A percentile compares a stretch with the other conserved stretches of the same genome.
These are phyloP conservation scores for Xylariaceae sp. DNA, from an alignment of 2,329 filamentous ascomycete genomes.

Conservation along the genomic window DNA sequence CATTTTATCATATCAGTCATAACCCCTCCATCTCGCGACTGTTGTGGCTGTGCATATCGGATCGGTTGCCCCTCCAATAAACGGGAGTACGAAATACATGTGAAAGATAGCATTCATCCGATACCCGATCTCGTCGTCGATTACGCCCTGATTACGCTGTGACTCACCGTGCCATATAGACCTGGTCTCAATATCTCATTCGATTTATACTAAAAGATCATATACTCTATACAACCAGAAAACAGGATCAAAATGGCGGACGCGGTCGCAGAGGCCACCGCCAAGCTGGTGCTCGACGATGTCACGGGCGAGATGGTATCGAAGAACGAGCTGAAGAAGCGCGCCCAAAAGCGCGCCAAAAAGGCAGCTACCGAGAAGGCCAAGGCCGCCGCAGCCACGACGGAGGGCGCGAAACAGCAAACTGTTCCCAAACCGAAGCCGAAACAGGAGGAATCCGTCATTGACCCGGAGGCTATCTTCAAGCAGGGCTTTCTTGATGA, in stretches of 20 bases:
- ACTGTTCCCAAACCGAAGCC: constrained; percentile 38
- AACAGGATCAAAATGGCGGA: constrained; percentile 33
- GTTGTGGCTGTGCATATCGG: not conserved
- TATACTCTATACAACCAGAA: no score
- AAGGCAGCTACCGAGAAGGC: constrained; percentile 50
- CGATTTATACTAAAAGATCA: no score
- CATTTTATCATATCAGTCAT: not conserved
- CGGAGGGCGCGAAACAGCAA: constrained; percentile 19
- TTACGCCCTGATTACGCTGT: not conserved
- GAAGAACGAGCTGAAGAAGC: constrained; percentile 59
- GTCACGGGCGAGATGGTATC: constrained; percentile 63
- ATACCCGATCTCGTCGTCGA: not conserved
- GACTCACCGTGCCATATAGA: not conserved
- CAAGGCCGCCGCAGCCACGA: constrained; percentile 32
- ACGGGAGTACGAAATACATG: not conserved
- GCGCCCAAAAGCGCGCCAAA: constrained; percentile 53
- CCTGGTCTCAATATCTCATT: not conserved
- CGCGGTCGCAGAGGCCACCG: constrained; percentile 39
- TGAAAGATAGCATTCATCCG: not conserved
- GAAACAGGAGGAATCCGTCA: constrained; percentile 41
- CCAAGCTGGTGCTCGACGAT: constrained; percentile 57
- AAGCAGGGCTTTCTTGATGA: constrained; percentile 70
- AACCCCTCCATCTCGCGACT: not conserved
- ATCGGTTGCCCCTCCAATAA: not conserved
- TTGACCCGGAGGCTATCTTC: constrained; percentile 66